phyloP scores from a whole-genome alignment of 805 yeast species.

The Candida michaelii region DNA sequence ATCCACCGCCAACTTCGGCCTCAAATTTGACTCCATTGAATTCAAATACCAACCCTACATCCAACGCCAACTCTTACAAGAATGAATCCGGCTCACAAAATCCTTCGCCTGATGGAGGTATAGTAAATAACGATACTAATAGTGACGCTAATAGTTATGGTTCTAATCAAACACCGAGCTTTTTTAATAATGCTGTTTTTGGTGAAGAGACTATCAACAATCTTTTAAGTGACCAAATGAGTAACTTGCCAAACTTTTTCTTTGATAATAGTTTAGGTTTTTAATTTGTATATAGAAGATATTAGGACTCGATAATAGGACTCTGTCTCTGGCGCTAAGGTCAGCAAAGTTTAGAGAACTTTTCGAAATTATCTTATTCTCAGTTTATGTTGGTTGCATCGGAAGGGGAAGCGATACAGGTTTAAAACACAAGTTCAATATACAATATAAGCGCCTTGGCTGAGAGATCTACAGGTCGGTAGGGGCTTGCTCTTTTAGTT shows the following conservation, averaged over 20 bases:
- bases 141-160: background rate
- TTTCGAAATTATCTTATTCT: too few relatives aligned
- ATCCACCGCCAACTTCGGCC: background rate
- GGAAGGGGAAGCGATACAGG: too few relatives aligned
- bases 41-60: background rate
- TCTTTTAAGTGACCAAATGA: constrained; percentile 25
- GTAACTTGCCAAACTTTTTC: constrained; percentile 37
- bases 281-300: constrained; percentile 5
- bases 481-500: too few relatives aligned
- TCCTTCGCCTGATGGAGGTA: background rate
- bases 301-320: too few relatives aligned
- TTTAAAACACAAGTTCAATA: too few relatives aligned
- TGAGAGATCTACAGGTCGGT: too few relatives aligned
- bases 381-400: too few relatives aligned
- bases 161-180: constrained; percentile 2
- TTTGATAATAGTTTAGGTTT: constrained; percentile 35
- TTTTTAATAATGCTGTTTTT: constrained; percentile 16
- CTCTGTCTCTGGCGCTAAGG: too few relatives aligned
- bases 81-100: background rate
- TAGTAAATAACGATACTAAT: background rate
- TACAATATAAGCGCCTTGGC: too few relatives aligned
- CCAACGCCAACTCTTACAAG: background rate
- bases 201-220: constrained; percentile 23
- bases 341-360: too few relatives aligned
- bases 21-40: too few relatives aligned